Base-by-base conservation (phyloP, 2,329 filamentous ascomycete species). In the Penicillium sp. region DNA sequence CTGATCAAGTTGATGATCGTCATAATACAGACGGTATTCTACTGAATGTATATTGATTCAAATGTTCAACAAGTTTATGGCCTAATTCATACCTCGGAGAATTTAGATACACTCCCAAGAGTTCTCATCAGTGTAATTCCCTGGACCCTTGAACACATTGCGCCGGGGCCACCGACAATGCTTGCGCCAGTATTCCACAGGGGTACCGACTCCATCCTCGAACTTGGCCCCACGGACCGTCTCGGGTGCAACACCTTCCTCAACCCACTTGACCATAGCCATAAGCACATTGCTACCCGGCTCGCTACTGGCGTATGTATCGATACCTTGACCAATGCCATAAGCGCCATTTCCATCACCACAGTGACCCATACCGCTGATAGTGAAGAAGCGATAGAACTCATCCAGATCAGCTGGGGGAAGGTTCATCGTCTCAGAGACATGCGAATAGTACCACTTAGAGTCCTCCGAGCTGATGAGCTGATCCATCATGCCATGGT, bases 341-440 rank as follows among this genome's bases (percentile, higher is more conserved):
- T 76, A 74, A 3, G 78, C 73, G 42, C 79, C 75, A n/a, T 74
- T 70, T 6, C 78, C 79, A 1, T 64, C 61, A 2, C 56, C 55
- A 62, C 83, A 85, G 66, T 85, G 83, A 11, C 70, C 71, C 79
- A 84, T 81, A 0, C 83, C 83, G 0, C 82, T 81, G n/a, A 85
- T 76, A 21, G 72, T 73, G 64, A 85, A 85, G 62, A 80, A 79
- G 45, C 78, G 77, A 47, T 78, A 75, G 60, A 77, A 79, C 0
- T 72, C 71, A 57, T 79, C 76, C 8, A 79, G 58, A 1, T 69
- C 55, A 4, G 60, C 46, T 0, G 73, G 67, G 0, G 63, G 53
- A 6, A 72, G 48, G 0, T 75, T 69, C 68, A 82, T 75, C 0
- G 69, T 66, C 23, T 72, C 60, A 5, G 67, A 64, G 1, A 83